phyloP scores from a whole-genome alignment of 2,329 filamentous ascomycete species.

The Eutypella sp. region DNA sequence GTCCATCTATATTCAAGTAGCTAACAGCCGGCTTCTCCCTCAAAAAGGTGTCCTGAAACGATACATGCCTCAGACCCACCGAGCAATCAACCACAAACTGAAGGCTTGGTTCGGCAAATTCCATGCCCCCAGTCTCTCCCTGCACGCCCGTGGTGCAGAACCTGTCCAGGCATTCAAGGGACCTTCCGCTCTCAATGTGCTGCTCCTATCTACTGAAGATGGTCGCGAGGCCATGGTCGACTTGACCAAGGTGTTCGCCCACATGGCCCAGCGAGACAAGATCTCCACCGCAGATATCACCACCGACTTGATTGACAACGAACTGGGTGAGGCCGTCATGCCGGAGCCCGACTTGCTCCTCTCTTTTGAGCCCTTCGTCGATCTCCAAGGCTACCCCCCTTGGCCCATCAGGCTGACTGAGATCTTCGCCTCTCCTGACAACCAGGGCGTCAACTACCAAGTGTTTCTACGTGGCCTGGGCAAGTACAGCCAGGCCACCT shows the following conservation, averaged over 20 bases:
- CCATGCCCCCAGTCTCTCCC: constrained; percentile 61
- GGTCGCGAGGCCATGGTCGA: constrained; percentile 93
- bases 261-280: constrained; percentile 91
- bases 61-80: constrained; percentile 80
- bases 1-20: constrained; percentile 8
- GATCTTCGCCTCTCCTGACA: constrained; percentile 77
- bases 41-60: constrained; percentile 77
- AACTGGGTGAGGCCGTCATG: constrained; percentile 75
- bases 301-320: constrained; percentile 79
- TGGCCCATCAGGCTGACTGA: constrained; percentile 95
- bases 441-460: constrained; percentile 85
- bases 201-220: constrained; percentile 82
- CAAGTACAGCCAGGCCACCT: constrained; percentile 81
- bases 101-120: constrained; percentile 79
- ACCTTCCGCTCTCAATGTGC: constrained; percentile 49
- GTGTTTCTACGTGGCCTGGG: constrained; percentile 82
- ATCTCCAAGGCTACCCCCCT: constrained; percentile 86
- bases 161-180: constrained; percentile 29
- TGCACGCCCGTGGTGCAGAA: constrained; percentile 39
- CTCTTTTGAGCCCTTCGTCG: constrained; percentile 77
- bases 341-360: constrained; percentile 85
- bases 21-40: constrained; percentile 4
- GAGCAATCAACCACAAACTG: constrained; percentile 72
- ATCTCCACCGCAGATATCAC: constrained; percentile 77
- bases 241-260: constrained; percentile 85